Percentiles rank a stretch among this genome's conserved stretches.
Conservation (phyloP, 2,329 filamentous ascomycete genomes). For the Exophiala xenobiotica region DNA sequence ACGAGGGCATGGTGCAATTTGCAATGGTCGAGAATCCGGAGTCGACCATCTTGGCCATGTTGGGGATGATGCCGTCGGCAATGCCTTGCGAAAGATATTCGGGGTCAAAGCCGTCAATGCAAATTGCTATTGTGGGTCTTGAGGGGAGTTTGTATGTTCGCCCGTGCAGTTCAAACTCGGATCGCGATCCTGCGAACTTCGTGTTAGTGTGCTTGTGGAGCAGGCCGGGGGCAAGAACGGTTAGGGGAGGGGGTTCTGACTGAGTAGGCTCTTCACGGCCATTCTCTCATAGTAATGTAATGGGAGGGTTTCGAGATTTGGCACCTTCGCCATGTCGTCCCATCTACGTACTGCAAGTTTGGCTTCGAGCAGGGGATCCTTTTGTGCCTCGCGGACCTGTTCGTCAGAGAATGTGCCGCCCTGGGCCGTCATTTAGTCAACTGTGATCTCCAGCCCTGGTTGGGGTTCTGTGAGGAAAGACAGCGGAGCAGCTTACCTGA, state of each 20-base stretch:
- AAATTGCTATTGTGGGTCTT: constrained; percentile 43
- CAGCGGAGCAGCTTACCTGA: constrained; percentile 33
- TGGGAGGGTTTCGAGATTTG: constrained; percentile 27
- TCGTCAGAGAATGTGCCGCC: constrained; percentile 31
- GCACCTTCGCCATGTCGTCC: constrained; percentile 34
- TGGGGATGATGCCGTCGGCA: constrained; percentile 38
- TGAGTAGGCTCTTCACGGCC: constrained; percentile 23
- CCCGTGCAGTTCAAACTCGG: constrained; percentile 32
- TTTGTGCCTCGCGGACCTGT: constrained; percentile 30
- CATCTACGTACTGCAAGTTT: constrained; percentile 34
- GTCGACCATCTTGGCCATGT: constrained; percentile 35
- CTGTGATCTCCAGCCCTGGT: background rate
- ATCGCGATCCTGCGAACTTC: constrained; percentile 20
- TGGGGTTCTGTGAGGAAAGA: too few species aligned
- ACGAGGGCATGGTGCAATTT: constrained; percentile 44
- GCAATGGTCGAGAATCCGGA: constrained; percentile 43
- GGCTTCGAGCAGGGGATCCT: constrained; percentile 32
- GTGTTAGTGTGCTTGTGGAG: background rate
- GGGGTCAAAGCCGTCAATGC: constrained; percentile 48
- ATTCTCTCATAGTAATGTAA: constrained; percentile 32
- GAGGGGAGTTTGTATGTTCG: constrained; percentile 36
- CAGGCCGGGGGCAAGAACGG: background rate
- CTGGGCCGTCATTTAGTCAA: constrained; percentile 12
- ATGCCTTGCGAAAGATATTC: constrained; percentile 41
- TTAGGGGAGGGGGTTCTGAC: constrained; percentile 10